Evolutionary conservation across 2,329 filamentous ascomycete genomes (phyloP), one percentile per base, ranked within the genome.

Genomic region (Coniochaeta hoffmannii): DNA sequence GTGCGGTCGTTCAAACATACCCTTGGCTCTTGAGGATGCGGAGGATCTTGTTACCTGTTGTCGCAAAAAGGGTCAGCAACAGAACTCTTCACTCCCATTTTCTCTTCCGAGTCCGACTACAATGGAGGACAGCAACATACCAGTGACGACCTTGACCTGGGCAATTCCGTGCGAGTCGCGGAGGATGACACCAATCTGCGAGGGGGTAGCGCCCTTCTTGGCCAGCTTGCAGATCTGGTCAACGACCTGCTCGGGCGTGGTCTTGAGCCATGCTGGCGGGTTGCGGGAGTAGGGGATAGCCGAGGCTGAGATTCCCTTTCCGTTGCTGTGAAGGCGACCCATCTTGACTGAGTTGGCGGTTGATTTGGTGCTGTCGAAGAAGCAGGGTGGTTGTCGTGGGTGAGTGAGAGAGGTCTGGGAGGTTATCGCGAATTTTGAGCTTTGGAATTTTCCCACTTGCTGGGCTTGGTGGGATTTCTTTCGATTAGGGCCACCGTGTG

Each of bases 171-270:
- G 94, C 73, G 88, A 91, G 80, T 99, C 95, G 82, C 95, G 87
- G 75, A 99, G 90, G 71, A 97, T 82, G 74, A 97, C 93, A 89
- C 95, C 94, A 71, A 99, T 99, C 84, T 97, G 93, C 64, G 92
- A 97, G 70, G 94, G 94, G 65, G 93, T 96, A 68, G 90, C 90
- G 81, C 95, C 94, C 89, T 97, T 97, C 82, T 90, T 92, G 73
- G 94, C 94, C 75, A 97, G 89, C 84, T 96, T 96, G 82, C 89
- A 92, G 81, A 99, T 99, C 82, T 97, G 92, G 75, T 99, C 94
- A 69, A 96, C 90, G 76, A 99, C 91, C 82, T 96, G 90, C 71
- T 97, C 91, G 73, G 94, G 92, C 68, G 91, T 96, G 80, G 90
- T 95, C 89, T 99, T 99, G 78, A 97, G 83, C 94, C 94, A 99